A percentile compares a stretch with the other conserved stretches of the same genome.
Evolutionary conservation across 768 basidiomycete species (phyloP).

Genomic region (Leccinum uliginosum): DNA sequence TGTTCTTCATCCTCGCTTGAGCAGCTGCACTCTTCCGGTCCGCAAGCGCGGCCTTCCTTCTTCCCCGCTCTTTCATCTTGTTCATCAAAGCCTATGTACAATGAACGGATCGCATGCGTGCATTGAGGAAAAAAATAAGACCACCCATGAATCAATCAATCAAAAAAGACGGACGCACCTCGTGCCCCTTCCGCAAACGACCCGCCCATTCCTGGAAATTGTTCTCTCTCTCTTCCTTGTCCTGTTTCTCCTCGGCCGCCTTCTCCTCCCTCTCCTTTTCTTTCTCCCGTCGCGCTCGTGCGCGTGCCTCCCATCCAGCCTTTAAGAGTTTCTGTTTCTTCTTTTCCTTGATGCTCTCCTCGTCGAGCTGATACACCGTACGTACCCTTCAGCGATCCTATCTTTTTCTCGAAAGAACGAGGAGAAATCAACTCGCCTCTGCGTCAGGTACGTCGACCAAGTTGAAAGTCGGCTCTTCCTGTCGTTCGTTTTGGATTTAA

Average conservation of each 20-base stretch:
- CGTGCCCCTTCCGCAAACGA: constrained; percentile 73
- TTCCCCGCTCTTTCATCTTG: constrained; percentile 80
- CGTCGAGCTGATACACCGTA: constrained; percentile 58
- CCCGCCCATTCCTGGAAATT: constrained; percentile 73
- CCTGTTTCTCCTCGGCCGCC: constrained; percentile 54
- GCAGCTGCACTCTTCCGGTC: constrained; percentile 94
- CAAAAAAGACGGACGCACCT: constrained; percentile 47
- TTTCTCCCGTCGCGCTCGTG: constrained; percentile 80
- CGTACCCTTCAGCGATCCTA: not conserved
- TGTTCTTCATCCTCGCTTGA: constrained; percentile 94
- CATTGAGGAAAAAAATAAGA: not conserved
- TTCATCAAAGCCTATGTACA: constrained; percentile 61
- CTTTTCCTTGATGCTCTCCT: constrained; percentile 92
- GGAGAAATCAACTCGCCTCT: constrained; percentile 49
- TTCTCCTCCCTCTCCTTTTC: constrained; percentile 74
- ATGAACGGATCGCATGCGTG: too few relatives aligned
- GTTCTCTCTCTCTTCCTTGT: constrained; percentile 68
- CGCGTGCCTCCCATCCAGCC: constrained; percentile 88
- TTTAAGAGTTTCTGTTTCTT: constrained; percentile 89
- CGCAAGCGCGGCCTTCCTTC: constrained; percentile 73
- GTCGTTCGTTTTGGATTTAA: constrained; percentile 6
- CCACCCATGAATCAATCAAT: not conserved
- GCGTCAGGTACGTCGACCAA: constrained; percentile 89
- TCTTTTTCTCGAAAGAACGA: not conserved
- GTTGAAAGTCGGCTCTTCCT: constrained; percentile 86